These are phyloP conservation scores for Umbelopsis sp. DNA, from an alignment of 371 early-diverging fungal species.

Conservation along the genomic window DNA sequence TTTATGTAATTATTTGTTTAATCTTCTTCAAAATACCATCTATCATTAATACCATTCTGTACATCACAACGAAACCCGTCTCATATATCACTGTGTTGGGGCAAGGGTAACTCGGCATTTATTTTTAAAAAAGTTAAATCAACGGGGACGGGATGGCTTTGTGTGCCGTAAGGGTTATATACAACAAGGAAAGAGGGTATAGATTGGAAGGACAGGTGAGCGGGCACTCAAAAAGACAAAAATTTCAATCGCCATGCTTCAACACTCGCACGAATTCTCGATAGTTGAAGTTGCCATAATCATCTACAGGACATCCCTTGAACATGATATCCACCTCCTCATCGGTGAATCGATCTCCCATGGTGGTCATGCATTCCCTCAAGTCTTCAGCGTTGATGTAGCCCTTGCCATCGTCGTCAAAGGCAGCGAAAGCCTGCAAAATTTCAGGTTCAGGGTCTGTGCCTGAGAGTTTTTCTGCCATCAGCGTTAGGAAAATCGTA, in stretches of 20 bases:
- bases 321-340: constrained; percentile 95
- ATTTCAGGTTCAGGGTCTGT: constrained; percentile 90
- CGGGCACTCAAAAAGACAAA: not conserved
- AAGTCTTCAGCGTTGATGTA: constrained; percentile 80
- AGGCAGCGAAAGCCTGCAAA: constrained; percentile 84
- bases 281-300: constrained; percentile 85
- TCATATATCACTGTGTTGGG: too few relatives aligned
- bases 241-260: constrained; percentile 87
- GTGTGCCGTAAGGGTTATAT: not conserved
- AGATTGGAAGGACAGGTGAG: too few relatives aligned
- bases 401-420: constrained; percentile 86
- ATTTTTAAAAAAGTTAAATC: too few relatives aligned
- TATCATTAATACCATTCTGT: too few relatives aligned
- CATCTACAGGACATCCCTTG: constrained; percentile 86
- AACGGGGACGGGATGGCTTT: not conserved
- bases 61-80: too few relatives aligned
- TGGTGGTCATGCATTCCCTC: constrained; percentile 83
- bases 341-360: constrained; percentile 91
- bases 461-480: constrained; percentile 92
- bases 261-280: constrained; percentile 88
- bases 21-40: too few relatives aligned
- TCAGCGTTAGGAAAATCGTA: constrained; percentile 91
- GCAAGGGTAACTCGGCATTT: too few relatives aligned
- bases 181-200: constrained; percentile 1
- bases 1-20: not conserved